Evolutionary conservation across 2,329 filamentous ascomycete genomes (phyloP).

Genomic region (Pseudogymnoascus sp.): DNA sequence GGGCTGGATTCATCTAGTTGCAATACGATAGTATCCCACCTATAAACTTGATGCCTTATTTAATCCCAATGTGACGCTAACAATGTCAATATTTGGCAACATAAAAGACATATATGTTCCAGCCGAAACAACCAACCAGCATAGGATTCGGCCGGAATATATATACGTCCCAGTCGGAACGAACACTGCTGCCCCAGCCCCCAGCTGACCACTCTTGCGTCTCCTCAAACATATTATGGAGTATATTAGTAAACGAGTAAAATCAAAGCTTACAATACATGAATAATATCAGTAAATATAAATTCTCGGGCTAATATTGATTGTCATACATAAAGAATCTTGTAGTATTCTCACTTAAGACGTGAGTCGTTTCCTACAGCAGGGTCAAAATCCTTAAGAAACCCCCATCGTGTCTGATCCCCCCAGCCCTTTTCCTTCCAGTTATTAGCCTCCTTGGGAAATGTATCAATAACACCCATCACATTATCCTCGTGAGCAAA

Average conservation of each 20-base stretch:
- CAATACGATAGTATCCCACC: too few relatives aligned
- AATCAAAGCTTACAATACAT: not conserved
- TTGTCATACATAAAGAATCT: not conserved
- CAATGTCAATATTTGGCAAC: too few relatives aligned
- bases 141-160: too few relatives aligned
- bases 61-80: too few relatives aligned
- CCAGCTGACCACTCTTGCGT: too few relatives aligned
- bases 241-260: not conserved
- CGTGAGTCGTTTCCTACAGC: not conserved
- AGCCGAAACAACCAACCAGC: too few relatives aligned
- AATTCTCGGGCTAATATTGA: not conserved
- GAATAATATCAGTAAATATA: not conserved
- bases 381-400: not conserved
- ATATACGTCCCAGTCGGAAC: too few relatives aligned
- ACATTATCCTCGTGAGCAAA: not conserved
- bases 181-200: too few relatives aligned
- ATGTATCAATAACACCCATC: not conserved
- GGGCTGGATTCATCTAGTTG: too few relatives aligned
- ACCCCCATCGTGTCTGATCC: not conserved
- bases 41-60: too few relatives aligned
- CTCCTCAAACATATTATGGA: too few relatives aligned
- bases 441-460: not conserved
- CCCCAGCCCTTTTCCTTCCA: not conserved
- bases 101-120: too few relatives aligned
- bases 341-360: not conserved